Base-by-base conservation (phyloP, 2,329 filamentous ascomycete species). In the Venturia carpophila region DNA sequence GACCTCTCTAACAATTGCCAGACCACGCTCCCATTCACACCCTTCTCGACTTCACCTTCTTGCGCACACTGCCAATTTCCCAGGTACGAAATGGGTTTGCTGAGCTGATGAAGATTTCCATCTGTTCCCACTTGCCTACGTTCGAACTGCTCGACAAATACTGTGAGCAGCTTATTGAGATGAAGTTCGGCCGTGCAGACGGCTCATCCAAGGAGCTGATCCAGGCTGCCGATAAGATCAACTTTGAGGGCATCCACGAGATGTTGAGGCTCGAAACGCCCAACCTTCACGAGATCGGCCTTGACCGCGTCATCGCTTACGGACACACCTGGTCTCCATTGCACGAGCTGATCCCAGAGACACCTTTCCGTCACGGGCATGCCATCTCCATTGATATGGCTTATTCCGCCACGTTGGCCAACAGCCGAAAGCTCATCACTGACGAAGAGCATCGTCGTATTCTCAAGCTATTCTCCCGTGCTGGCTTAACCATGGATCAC, bases 311-410 rank as follows among this genome's bases (percentile, higher is more conserved):
- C 19, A 90, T 90, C 73, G 87, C 87, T 1, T 90, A 89, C 69
- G 87, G 87, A 0, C 87, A 90, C 72, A 90, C 87, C 7, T 90
- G 87, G 87, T 89, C 86, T 4, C 87, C 87, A 24, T 79, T 89
- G 6, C 86, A 90, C 71, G 87, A 90, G 74, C 81, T 91, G 11
- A 80, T 87, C 0, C 87, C 87, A 0, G 82, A 87, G 62, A 84
- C 85, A 0, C 87, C 87, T 0, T 81, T 90, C 55, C 84, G 87
- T 52, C 88, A 90, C 72, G 87, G 87, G 3, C 87, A 90, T 71
- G 87, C 87, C 68, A 90, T 90, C 69, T 87, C 85, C 2, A 88
- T 90, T 67, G 87, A 90, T 72, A 90, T 90, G 87, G 87, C 87
- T 0, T 90, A 87, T 75, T 88, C 86, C 0, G 87, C 87, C 0